Conservation (phyloP, 2,329 filamentous ascomycete species). For the Pyrenochaeta sp. region DNA sequence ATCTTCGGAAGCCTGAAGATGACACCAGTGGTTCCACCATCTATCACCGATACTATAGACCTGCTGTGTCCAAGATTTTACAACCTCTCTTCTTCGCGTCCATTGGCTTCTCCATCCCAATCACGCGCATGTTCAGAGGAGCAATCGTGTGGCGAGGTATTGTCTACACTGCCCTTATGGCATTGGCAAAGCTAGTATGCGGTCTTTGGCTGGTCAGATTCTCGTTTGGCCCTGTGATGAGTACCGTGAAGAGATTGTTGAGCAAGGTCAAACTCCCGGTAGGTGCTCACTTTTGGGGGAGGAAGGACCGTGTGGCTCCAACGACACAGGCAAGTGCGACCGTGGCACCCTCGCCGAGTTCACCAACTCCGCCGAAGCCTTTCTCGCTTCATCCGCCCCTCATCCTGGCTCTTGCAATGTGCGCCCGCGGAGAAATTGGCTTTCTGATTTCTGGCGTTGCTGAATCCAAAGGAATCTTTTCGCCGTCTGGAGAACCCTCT, state of each 20-base stretch:
- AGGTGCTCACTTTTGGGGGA: conserved; percentile 36
- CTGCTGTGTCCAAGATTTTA: conserved; percentile 61
- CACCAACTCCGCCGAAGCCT: conserved; percentile 51
- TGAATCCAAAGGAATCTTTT: conserved; percentile 61
- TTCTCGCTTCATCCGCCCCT: conserved; percentile 71
- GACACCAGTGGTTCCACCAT: conserved; percentile 36
- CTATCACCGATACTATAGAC: conserved; percentile 58
- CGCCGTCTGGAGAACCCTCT: conserved; percentile 15
- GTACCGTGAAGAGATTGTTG: conserved; percentile 7
- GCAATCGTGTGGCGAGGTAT: conserved; percentile 74
- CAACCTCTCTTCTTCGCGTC: conserved; percentile 78
- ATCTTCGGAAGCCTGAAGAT: not conserved
- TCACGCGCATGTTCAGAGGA: conserved; percentile 71
- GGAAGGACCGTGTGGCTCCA: conserved; percentile 8
- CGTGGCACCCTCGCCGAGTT: too few relatives aligned
- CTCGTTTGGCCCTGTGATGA: conserved; percentile 24
- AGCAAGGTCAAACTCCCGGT: conserved; percentile 25
- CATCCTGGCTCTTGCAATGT: conserved; percentile 74
- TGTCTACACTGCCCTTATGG: conserved; percentile 76
- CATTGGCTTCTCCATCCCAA: conserved; percentile 81
- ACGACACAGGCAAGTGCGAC: conserved; percentile 1
- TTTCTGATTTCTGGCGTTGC: conserved; percentile 77
- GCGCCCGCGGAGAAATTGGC: conserved; percentile 79
- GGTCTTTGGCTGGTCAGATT: conserved; percentile 52
- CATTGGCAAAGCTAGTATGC: conserved; percentile 55